Evolutionary conservation across 768 basidiomycete genomes (phyloP).

Genomic region (Rhodosporidiobolus sp.): DNA sequence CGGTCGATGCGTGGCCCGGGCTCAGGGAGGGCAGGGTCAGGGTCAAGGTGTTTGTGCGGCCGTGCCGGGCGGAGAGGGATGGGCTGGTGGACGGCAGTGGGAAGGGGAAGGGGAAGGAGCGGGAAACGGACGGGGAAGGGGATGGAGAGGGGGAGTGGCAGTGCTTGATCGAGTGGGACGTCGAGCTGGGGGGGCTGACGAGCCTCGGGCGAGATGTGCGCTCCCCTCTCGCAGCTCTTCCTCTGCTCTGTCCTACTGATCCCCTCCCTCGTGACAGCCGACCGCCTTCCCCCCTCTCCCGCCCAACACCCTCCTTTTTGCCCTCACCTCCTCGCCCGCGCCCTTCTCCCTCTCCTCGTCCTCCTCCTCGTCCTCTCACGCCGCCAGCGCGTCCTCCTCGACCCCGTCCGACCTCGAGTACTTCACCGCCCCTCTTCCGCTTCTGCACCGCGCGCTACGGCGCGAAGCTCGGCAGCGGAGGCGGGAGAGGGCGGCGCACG

Average conservation of each 20-base stretch:
- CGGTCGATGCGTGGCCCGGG: conserved; percentile 9
- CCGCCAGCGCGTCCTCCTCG: conserved; percentile 7
- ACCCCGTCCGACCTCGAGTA: conserved; percentile 27
- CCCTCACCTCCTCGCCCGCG: conserved; percentile 6
- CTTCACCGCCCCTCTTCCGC: conserved; percentile 34
- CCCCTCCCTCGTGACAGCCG: conserved; percentile 4
- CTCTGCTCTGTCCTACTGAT: neutral
- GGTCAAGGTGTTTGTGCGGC: conserved; percentile 19
- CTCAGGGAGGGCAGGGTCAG: conserved; percentile 1
- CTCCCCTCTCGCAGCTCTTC: neutral
- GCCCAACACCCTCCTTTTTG: conserved; percentile 37
- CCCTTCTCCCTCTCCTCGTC: conserved; percentile 2
- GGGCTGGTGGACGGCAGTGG: neutral
- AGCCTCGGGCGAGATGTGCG: conserved; percentile 37
- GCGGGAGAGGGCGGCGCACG: too few relatives aligned
- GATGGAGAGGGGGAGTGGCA: conserved; percentile 17
- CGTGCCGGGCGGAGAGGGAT: neutral
- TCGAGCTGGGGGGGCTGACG: conserved; percentile 26
- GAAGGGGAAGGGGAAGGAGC: conserved; percentile 14
- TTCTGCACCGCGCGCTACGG: neutral
- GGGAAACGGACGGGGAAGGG: neutral
- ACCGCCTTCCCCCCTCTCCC: conserved; percentile 31
- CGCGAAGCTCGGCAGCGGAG: neutral
- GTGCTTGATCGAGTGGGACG: conserved; percentile 27
- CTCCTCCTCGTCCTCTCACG: conserved; percentile 7